These are phyloP conservation scores for Alternaria alternata DNA, from an alignment of 2,329 filamentous ascomycete species.

Conservation along the genomic window DNA sequence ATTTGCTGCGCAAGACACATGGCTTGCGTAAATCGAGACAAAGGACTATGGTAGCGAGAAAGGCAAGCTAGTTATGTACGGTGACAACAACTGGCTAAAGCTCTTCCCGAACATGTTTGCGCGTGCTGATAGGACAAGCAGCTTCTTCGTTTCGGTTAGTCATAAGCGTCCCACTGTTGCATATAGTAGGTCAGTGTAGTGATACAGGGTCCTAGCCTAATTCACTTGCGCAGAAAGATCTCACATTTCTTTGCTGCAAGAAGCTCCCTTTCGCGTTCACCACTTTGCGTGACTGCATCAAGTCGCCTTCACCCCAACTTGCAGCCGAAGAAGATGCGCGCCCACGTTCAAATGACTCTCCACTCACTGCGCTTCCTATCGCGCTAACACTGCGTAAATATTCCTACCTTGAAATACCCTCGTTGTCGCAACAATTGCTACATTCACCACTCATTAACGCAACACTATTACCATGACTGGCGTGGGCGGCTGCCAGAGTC, in stretches of 20 bases:
- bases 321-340: background rate
- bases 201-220: background rate
- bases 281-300: background rate
- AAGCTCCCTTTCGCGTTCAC: background rate
- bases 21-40: constrained; percentile 90
- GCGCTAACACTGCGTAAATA: background rate
- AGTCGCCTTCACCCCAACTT: background rate
- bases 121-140: constrained; percentile 89
- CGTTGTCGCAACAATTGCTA: background rate
- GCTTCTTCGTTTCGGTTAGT: constrained; percentile 96
- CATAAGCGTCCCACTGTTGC: constrained; percentile 31
- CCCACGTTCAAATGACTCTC: background rate
- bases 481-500: background rate
- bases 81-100: constrained; percentile 99
- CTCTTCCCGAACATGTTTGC: constrained; percentile 90
- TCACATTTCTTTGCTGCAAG: background rate
- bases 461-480: background rate
- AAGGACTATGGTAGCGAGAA: constrained; percentile 50
- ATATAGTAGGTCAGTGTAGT: constrained; percentile 31
- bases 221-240: background rate
- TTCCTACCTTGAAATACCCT: background rate
- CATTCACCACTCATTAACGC: background rate
- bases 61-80: constrained; percentile 88
- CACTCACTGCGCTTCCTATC: too few species aligned
- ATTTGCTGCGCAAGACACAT: constrained; percentile 88